Conservation (phyloP, 768 basidiomycete genomes). For the Suillus placidus region DNA sequence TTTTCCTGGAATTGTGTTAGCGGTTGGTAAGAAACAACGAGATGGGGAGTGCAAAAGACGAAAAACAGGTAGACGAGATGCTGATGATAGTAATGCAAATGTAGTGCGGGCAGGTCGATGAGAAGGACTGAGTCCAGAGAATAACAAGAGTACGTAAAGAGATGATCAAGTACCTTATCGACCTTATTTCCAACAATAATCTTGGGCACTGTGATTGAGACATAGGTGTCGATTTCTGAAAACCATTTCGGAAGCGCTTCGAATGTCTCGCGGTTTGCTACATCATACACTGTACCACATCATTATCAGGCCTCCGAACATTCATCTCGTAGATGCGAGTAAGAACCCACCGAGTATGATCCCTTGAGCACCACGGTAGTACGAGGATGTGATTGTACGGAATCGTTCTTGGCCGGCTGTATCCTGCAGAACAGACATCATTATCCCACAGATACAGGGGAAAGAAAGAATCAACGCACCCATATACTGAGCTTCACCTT, state of each 20-base stretch:
- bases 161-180: slow-evolving; percentile 64
- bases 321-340: background rate
- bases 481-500: slow-evolving; percentile 95
- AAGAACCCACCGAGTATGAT: slow-evolving; percentile 66
- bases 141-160: background rate
- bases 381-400: slow-evolving; percentile 91
- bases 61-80: background rate
- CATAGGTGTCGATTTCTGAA: slow-evolving; percentile 92
- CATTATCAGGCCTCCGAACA: background rate
- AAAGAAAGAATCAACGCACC: slow-evolving; percentile 49
- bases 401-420: slow-evolving; percentile 98
- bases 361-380: slow-evolving; percentile 89
- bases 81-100: background rate
- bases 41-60: background rate
- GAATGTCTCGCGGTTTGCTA: slow-evolving; percentile 89
- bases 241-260: slow-evolving; percentile 95
- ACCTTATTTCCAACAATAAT: slow-evolving; percentile 95
- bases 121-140: background rate
- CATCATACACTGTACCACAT: slow-evolving; percentile 79
- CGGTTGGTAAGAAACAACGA: background rate
- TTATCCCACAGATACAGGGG: background rate
- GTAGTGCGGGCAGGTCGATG: background rate
- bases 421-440: slow-evolving; percentile 54
- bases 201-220: slow-evolving; percentile 83
- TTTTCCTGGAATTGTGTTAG: slow-evolving; percentile 61